phyloP scores from a whole-genome alignment of 2,329 filamentous ascomycete genomes.

The Didymella arachidicola region DNA sequence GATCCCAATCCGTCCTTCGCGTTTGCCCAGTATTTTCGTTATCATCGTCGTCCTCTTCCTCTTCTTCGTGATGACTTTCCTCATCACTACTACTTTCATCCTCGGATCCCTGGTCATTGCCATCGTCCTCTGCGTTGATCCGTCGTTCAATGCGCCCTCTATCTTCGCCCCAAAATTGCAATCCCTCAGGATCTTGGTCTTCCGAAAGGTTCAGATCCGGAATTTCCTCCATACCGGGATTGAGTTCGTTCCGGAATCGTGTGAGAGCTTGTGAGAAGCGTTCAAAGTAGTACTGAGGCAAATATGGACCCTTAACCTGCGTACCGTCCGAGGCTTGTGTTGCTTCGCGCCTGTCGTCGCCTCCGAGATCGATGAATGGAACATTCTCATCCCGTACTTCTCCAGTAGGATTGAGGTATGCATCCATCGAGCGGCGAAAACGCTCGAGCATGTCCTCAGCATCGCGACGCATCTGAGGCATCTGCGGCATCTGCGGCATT shows the following conservation, averaged over 20 bases:
- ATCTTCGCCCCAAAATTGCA: constrained; percentile 47
- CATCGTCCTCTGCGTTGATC: constrained; percentile 39
- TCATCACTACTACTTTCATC: constrained; percentile 46
- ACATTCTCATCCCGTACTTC: constrained; percentile 45
- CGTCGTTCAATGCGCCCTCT: constrained; percentile 34
- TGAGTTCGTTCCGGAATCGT: constrained; percentile 57
- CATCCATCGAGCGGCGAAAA: constrained; percentile 52
- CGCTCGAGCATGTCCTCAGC: constrained; percentile 49
- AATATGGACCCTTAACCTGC: constrained; percentile 49
- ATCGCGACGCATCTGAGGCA: constrained; percentile 40
- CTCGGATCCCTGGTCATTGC: constrained; percentile 34
- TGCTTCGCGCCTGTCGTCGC: constrained; percentile 45
- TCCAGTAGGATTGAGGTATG: constrained; percentile 53
- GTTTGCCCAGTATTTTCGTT: constrained; percentile 30
- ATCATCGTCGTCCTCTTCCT: constrained; percentile 39
- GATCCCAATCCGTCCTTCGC: constrained; percentile 38
- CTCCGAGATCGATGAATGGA: constrained; percentile 48
- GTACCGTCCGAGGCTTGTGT: constrained; percentile 47
- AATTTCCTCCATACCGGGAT: constrained; percentile 45
- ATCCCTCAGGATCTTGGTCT: constrained; percentile 39
- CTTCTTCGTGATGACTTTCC: constrained; percentile 46
- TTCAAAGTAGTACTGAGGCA: constrained; percentile 57
- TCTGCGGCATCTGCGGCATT: constrained; percentile 27
- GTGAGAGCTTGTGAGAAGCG: constrained; percentile 55
- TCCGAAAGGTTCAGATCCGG: constrained; percentile 39